Base-by-base conservation (phyloP, 345 rosid species). In the Jatropha curcas region DNA sequence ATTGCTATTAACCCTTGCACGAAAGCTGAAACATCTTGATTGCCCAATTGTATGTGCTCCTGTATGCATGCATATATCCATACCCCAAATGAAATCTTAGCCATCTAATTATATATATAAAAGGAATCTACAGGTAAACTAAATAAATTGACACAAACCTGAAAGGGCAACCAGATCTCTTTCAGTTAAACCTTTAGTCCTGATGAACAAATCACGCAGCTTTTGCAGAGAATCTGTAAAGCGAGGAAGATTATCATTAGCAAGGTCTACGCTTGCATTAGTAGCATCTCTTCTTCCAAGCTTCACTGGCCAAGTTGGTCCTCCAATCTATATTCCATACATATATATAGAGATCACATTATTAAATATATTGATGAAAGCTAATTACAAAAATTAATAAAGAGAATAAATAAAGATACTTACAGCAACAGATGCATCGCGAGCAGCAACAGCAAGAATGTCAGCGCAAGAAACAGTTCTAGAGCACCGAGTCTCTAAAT, bases 391-490 rank as follows among this genome's bases (percentile, higher is more conserved):
- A 5, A 14, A 50, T 4, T 14, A 16, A 50, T 50, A 50, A 50
- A 50, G 55, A 50, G 4, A 1, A 1, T 8, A 6, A 39, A 39
- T n/a, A 58, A 58, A 55, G 31, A 2, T 17, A 11, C 71, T 58
- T 60, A 82, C 85, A 2, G 69, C 70, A 24, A 72, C 80, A 9
- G 76, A 74, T 0, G 85, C 74, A 39, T 78, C 85, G 34, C 85
- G 63, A 9, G 85, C 85, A n/a, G 78, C 82, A 0, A 82, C 80
- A 0, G 82, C 72, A 12, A 78, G n/a, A 43, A 78, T 79, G 14
- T 79, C 85, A 4, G 82, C 82, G 8, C 85, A 82, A 27, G 85
- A 78, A 45, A 81, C 82, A 0, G 71, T 24, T 0, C 68, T 56
- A 0, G 80, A 77, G 27, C 85, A 78, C 7, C 17, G 34, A 9